Evolutionary conservation across 306 rosid genomes (phyloP), one percentile per base, ranked within the genome.

Genomic region (Dicorynia guianensis): DNA sequence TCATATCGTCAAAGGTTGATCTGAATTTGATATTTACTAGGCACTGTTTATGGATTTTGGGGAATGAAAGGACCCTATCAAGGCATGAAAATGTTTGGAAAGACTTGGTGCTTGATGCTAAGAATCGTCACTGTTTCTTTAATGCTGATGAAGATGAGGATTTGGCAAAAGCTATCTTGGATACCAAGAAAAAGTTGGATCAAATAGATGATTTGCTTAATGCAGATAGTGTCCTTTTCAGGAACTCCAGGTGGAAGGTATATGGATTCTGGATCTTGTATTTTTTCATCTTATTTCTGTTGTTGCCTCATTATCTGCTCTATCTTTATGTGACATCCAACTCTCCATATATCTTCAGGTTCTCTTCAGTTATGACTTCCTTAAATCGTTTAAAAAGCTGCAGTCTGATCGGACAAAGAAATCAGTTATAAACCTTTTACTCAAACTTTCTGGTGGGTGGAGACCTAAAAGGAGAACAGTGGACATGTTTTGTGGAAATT

Each of bases 41-140:
- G 88, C 83, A 87, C 71, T 85, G 90, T 71, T 54, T 93, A 25
- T 93, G 98, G 98, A 90, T 93, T 48, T 72, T 93, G 83, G 98
- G 98, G 75, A 87, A 67, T 76, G 94, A 79, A 72, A 80, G 78
- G 74, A 76, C 93, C 2, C 77, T 93, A 7, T 10, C 19, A 7
- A 72, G 30, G 55, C 69, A 89, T 13, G 80, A 79, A 69, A 79
- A 89, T 63, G 78, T 89, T 48, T 93, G 98, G 98, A 59, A 83
- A 63, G 56, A 38, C 13, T 55, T 93, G 83, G 84, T 89, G 17
- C 60, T 57, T 30, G 89, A 93, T 81, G 93, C 96, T 33, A 85
- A 67, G 75, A 44, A 17, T 4, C 98, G 96, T 7, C 82, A 47
- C 1, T 82, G 93, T 79, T 93, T 88, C 84, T 90, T 87, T 59